A percentile compares a stretch with the other conserved stretches of the same genome.
phyloP scores from a whole-genome alignment of 805 yeast species.

The Maudiozyma pseudohumilis region DNA sequence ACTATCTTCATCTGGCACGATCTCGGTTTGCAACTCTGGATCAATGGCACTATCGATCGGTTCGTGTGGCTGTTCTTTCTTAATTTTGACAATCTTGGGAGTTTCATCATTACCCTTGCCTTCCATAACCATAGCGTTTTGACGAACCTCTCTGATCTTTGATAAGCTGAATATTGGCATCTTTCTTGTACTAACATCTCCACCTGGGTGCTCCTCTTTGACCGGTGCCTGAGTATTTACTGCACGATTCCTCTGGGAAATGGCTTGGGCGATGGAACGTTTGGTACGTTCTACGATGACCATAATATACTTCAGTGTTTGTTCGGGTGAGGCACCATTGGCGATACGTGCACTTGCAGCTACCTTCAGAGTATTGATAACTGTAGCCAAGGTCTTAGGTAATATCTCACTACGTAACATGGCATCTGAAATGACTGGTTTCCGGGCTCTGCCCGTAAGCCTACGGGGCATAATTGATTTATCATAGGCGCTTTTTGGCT shows the following conservation, averaged over 20 bases:
- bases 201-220: background rate
- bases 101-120: background rate
- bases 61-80: background rate
- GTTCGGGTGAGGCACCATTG: conserved; percentile 28
- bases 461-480: background rate
- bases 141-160: conserved; percentile 11
- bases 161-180: conserved; percentile 20
- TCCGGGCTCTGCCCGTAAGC: no score
- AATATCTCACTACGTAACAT: conserved; percentile 13
- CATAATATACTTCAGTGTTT: conserved; percentile 22
- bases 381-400: conserved; percentile 23
- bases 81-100: background rate
- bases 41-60: background rate
- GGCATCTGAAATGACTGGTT: background rate
- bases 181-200: conserved; percentile 3
- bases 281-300: conserved; percentile 26
- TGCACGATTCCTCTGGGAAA: background rate
- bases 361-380: conserved; percentile 26
- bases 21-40: background rate
- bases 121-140: conserved; percentile 1
- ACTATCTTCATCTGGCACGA: background rate
- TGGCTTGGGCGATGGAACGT: conserved; percentile 15
- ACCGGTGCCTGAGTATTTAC: background rate
- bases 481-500: conserved; percentile 7
- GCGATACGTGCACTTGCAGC: conserved; percentile 28